phyloP scores from a whole-genome alignment of 164 flowering plant genomes.

The Platanus orientalis region DNA sequence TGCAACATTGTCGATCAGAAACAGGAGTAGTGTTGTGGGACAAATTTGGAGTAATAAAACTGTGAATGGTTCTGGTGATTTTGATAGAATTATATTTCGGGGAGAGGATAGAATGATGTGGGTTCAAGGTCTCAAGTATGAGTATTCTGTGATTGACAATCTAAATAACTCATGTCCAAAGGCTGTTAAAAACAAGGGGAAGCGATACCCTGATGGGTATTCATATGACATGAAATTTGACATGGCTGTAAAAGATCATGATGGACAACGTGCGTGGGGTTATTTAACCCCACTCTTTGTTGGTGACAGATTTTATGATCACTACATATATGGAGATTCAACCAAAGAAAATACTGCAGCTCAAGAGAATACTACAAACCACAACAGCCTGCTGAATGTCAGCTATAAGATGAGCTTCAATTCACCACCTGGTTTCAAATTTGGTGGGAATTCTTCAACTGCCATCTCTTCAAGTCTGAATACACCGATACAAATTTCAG shows the following conservation, averaged over 20 bases:
- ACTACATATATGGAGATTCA: too few relatives aligned
- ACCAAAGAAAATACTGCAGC: constrained; percentile 1
- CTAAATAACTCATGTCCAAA: constrained; percentile 35
- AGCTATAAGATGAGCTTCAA: constrained; percentile 41
- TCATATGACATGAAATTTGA: constrained; percentile 48
- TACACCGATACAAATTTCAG: constrained; percentile 29
- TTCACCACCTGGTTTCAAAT: neutral
- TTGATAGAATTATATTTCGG: constrained; percentile 25
- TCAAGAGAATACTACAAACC: constrained; percentile 5
- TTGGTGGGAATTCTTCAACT: constrained; percentile 6
- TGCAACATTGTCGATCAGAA: constrained; percentile 35
- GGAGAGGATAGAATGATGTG: constrained; percentile 8
- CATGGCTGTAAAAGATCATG: constrained; percentile 23
- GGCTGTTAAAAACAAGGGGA: constrained; percentile 13
- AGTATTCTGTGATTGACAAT: constrained; percentile 37
- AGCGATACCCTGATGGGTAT: constrained; percentile 33
- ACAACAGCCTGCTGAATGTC: constrained; percentile 32
- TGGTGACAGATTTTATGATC: constrained; percentile 30
- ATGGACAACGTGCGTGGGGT: constrained; percentile 28
- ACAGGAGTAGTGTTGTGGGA: constrained; percentile 35
- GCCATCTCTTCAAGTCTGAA: constrained; percentile 6
- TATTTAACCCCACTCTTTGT: constrained; percentile 30
- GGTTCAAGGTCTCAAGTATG: constrained; percentile 34
- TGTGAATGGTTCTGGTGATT: constrained; percentile 37
- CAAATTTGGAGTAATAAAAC: constrained; percentile 47